Evolutionary conservation across 352 stramenopile species (phyloP).

Genomic region (Globisporangium yorkense): DNA sequence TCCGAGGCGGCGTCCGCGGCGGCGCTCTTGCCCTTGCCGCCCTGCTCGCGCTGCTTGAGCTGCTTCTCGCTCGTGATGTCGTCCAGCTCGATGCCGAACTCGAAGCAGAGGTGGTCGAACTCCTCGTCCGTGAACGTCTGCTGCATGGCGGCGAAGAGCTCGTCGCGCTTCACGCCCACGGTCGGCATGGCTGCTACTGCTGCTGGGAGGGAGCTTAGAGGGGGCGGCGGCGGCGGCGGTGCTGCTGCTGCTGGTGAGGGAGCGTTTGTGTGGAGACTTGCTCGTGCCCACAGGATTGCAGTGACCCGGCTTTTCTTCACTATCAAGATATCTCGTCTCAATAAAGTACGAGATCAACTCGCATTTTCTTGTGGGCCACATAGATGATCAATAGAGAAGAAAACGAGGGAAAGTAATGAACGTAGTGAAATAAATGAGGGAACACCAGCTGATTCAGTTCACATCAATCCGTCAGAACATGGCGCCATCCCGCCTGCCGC

Average conservation of each 20-base stretch:
- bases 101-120: slow-evolving; percentile 99
- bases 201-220: neutral
- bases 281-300: neutral
- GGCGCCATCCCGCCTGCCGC: neutral
- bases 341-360: neutral
- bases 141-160: slow-evolving; percentile 96
- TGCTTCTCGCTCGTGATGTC: slow-evolving; percentile 86
- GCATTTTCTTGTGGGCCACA: slow-evolving; percentile 1
- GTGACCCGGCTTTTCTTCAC: neutral
- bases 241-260: neutral
- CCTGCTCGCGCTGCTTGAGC: slow-evolving; percentile 84
- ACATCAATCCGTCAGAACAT: no score
- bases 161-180: slow-evolving; percentile 94
- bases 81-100: slow-evolving; percentile 99
- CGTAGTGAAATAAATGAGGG: no score
- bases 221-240: neutral
- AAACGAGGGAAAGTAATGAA: no score
- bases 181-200: slow-evolving; percentile 92
- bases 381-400: no score
- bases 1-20: slow-evolving; percentile 61
- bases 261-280: neutral
- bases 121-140: slow-evolving; percentile 97
- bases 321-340: neutral
- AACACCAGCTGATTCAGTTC: neutral
- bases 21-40: slow-evolving; percentile 20